Evolutionary conservation across 2,329 filamentous ascomycete species (phyloP), one percentile per base, ranked within the genome.

Genomic region (Biscogniauxia mediterranea): DNA sequence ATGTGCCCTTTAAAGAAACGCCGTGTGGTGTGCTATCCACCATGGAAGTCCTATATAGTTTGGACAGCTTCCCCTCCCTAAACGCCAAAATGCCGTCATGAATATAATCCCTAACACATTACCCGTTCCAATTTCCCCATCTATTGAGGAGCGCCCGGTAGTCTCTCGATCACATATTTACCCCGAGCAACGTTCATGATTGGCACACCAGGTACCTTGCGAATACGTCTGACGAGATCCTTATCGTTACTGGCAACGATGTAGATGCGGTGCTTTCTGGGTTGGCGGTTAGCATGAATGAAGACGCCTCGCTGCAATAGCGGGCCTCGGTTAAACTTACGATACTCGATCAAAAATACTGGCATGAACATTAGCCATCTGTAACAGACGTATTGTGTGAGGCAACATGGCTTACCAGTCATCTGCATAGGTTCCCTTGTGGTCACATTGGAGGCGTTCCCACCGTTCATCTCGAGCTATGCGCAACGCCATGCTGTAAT

Each of bases 161-260:
- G 78, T 70, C 93, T 86, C 82, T 98, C 95, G 71, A 99, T 95
- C 54, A 94, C 89, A 77, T 97, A 98, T 77, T 97, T 97, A 53
- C 91, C 92, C 71, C 91, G 85, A 5, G 90, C 91, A 26, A 95
- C 92, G 71, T 88, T 92, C 82, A 97, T 84, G 69, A 91, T 86
- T 25, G 89, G 89, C 60, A 90, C 87, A 76, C 83, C 82, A 3
- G 77, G 77, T 28, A 95, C 87, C 79, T 97, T 97, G 65, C 93
- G 83, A 70, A 97, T 83, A 60, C 93, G 82, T 72, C 92, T 83
- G 80, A 96, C 95, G 62, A 96, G 78, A 68, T 93, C 91, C 68
- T 90, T 84, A 83, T 85, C 82, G 66, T 86, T 83, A 54, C 83
- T 93, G 26, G 87, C 91, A 54, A 92, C 89, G 70, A 93, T 89